Percentiles rank a stretch among this genome's conserved stretches.
phyloP scores from a whole-genome alignment of 495 filamentous ascomycete species.

The Trichocladium uniseriatum region DNA sequence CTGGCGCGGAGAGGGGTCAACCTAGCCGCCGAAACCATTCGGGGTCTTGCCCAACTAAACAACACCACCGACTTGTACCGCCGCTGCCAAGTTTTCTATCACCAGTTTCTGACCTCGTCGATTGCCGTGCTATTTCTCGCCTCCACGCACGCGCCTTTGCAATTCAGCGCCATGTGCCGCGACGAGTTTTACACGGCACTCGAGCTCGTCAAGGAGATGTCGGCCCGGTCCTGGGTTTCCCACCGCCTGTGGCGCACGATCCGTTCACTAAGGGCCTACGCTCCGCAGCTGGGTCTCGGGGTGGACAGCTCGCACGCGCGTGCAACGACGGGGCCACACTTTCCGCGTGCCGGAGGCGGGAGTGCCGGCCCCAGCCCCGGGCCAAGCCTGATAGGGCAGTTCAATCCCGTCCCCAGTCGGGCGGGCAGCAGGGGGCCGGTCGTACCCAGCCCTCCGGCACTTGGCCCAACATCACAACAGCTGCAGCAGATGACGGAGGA shows the following conservation, averaged over 20 bases:
- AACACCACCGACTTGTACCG: conserved; percentile 74
- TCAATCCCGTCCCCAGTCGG: not conserved
- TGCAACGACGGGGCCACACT: too few species aligned
- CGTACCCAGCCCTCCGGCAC: not conserved
- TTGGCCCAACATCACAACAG: not conserved
- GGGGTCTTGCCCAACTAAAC: conserved; percentile 63
- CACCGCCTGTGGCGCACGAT: conserved; percentile 78
- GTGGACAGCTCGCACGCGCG: not conserved
- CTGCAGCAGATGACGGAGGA: conserved; percentile 16
- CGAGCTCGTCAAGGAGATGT: conserved; percentile 72
- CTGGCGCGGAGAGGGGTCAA: conserved; percentile 64
- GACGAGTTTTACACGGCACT: conserved; percentile 82
- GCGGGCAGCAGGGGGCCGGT: not conserved
- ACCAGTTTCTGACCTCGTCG: conserved; percentile 76
- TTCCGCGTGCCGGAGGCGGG: not conserved
- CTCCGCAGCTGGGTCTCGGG: conserved; percentile 61
- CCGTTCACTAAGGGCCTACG: conserved; percentile 67
- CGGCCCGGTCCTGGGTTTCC: conserved; percentile 65
- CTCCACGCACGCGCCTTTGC: conserved; percentile 67
- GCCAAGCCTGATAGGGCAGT: not conserved
- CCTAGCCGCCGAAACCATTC: conserved; percentile 72
- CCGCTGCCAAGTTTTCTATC: conserved; percentile 71
- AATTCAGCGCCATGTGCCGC: conserved; percentile 65
- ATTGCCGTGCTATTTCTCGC: conserved; percentile 77
- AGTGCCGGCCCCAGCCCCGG: conserved; percentile 1